A percentile compares a stretch with the other conserved stretches of the same genome.
Conservation (phyloP, 2,329 filamentous ascomycete species). For the Claviceps spartinae region DNA sequence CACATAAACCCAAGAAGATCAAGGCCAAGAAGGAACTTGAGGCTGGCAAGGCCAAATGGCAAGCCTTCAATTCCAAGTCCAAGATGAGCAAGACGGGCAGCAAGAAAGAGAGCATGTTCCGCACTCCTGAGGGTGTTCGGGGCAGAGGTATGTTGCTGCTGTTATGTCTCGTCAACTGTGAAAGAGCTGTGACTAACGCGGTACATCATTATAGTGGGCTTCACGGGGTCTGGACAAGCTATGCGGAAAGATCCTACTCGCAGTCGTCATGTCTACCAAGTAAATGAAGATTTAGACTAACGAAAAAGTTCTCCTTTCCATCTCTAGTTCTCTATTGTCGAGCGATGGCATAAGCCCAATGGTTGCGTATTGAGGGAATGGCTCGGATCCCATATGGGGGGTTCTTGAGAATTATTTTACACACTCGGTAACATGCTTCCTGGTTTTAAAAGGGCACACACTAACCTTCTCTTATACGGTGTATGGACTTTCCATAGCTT, state of each 20-base stretch:
- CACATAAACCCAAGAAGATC: slow-evolving; percentile 73
- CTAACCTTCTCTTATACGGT: slow-evolving; percentile 23
- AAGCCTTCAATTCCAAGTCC: slow-evolving; percentile 73
- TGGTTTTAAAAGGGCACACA: slow-evolving; percentile 22
- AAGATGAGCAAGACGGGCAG: slow-evolving; percentile 55
- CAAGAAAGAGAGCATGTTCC: slow-evolving; percentile 95
- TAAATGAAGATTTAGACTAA: slow-evolving; percentile 61
- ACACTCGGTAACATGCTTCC: slow-evolving; percentile 22
- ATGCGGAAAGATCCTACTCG: slow-evolving; percentile 88
- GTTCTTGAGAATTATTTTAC: slow-evolving; percentile 10
- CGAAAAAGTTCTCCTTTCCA: neutral
- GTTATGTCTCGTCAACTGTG: neutral
- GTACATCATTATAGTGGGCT: slow-evolving; percentile 55
- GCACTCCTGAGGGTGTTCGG: slow-evolving; percentile 74
- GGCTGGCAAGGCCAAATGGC: slow-evolving; percentile 84
- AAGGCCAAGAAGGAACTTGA: slow-evolving; percentile 87
- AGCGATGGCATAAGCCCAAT: slow-evolving; percentile 1
- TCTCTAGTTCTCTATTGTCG: slow-evolving; percentile 1
- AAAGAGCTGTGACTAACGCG: slow-evolving; percentile 9
- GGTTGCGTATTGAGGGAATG: slow-evolving; percentile 9
- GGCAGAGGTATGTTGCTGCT: slow-evolving; percentile 55
- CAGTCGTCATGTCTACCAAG: slow-evolving; percentile 73
- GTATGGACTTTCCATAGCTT: neutral
- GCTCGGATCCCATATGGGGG: slow-evolving; percentile 9
- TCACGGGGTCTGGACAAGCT: slow-evolving; percentile 85